Conservation (phyloP, 1,284 basidiomycete genomes). For the Pyrrhoderma lamaoense region DNA sequence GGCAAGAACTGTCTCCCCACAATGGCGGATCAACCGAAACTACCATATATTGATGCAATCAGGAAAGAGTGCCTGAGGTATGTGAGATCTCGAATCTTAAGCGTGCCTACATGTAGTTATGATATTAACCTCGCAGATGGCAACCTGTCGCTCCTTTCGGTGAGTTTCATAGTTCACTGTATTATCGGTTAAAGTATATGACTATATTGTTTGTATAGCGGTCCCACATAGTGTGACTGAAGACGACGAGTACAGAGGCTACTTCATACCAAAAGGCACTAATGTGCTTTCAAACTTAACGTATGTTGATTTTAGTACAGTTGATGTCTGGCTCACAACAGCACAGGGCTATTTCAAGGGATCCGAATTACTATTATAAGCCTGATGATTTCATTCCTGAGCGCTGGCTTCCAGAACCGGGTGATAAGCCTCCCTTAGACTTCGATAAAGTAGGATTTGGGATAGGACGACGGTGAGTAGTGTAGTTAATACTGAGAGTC, state of each 20-base stretch:
- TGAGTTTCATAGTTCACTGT: neutral
- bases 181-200: neutral
- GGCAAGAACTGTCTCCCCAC: conserved; percentile 19
- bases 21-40: conserved; percentile 18
- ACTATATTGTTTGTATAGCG: neutral
- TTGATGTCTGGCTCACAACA: neutral
- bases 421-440: neutral
- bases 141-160: conserved; percentile 24
- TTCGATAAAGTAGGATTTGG: conserved; percentile 7
- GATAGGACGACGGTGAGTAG: conserved; percentile 12
- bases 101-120: neutral
- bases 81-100: too few relatives aligned
- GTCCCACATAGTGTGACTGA: conserved; percentile 24
- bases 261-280: conserved; percentile 19
- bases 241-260: conserved; percentile 18
- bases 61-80: conserved; percentile 15
- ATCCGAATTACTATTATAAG: conserved; percentile 13
- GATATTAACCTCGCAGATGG: conserved; percentile 26
- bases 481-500: too few relatives aligned
- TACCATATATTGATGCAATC: conserved; percentile 21
- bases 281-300: conserved; percentile 17
- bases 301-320: too few relatives aligned
- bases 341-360: conserved; percentile 12
- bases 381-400: conserved; percentile 18
- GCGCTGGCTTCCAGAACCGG: conserved; percentile 3